phyloP scores from a whole-genome alignment of 2,329 filamentous ascomycete genomes.

The Monosporascus sp. region DNA sequence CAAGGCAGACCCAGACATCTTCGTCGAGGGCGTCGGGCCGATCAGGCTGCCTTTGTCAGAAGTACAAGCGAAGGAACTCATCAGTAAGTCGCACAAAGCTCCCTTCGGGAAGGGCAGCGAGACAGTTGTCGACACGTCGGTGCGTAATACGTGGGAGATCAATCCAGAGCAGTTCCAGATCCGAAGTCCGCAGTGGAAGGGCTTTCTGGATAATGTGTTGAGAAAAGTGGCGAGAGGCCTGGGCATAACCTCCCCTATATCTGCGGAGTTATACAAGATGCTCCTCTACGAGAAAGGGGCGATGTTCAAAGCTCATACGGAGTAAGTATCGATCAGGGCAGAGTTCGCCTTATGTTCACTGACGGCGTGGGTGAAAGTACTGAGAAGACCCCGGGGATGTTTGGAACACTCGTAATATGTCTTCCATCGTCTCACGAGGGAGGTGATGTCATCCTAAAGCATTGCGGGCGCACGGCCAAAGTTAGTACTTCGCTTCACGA shows the following conservation, averaged over 20 bases:
- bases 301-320: conserved; percentile 42
- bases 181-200: conserved; percentile 28
- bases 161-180: conserved; percentile 33
- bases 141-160: conserved; percentile 40
- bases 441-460: conserved; percentile 37
- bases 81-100: conserved; percentile 22
- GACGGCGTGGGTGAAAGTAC: conserved; percentile 22
- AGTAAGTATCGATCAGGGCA: conserved; percentile 20
- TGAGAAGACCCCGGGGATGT: conserved; percentile 42
- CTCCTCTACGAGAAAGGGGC: conserved; percentile 44
- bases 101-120: conserved; percentile 35
- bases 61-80: conserved; percentile 18
- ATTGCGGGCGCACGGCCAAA: conserved; percentile 27
- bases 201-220: conserved; percentile 19
- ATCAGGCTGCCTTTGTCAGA: conserved; percentile 22
- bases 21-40: conserved; percentile 11
- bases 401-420: conserved; percentile 45
- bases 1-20: conserved; percentile 1
- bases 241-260: conserved; percentile 25
- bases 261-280: conserved; percentile 40
- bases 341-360: background rate
- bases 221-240: conserved; percentile 21
- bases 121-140: conserved; percentile 33
- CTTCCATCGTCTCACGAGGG: conserved; percentile 44
- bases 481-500: conserved; percentile 24